Evolutionary conservation across 2,329 filamentous ascomycete species (phyloP).

Genomic region (Cladophialophora yegresii): DNA sequence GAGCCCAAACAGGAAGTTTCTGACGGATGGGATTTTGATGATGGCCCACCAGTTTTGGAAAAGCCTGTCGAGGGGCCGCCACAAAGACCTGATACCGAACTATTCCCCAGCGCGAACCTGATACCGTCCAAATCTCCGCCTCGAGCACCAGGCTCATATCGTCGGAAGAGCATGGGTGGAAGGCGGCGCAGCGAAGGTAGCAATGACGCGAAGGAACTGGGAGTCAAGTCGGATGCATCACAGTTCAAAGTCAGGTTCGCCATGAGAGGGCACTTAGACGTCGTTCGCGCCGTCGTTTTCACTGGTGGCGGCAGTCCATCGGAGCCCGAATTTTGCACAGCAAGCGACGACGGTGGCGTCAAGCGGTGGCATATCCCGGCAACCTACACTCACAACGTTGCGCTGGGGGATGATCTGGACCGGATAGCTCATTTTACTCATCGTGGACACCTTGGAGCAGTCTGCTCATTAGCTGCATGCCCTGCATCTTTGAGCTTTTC

Average conservation of each 20-base stretch:
- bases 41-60: constrained; percentile 59
- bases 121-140: constrained; percentile 78
- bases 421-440: constrained; percentile 94
- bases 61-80: constrained; percentile 53
- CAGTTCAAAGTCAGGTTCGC: constrained; percentile 93
- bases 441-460: constrained; percentile 85
- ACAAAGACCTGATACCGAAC: constrained; percentile 77
- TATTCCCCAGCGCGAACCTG: constrained; percentile 78
- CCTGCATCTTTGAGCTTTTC: constrained; percentile 85
- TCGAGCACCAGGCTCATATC: constrained; percentile 63
- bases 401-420: constrained; percentile 75
- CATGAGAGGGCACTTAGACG: constrained; percentile 86
- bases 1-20: constrained; percentile 51
- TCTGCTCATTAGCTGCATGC: constrained; percentile 83
- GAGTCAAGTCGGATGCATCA: constrained; percentile 65
- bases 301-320: constrained; percentile 93
- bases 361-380: constrained; percentile 95
- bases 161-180: constrained; percentile 77
- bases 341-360: constrained; percentile 90
- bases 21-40: constrained; percentile 93
- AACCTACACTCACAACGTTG: constrained; percentile 58
- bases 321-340: constrained; percentile 95
- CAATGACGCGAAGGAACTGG: constrained; percentile 60
- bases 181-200: constrained; percentile 64
- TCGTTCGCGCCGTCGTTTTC: constrained; percentile 92